Evolutionary conservation across 441 rosid species (phyloP).

Genomic region (Rhodomyrtus psidioides): DNA sequence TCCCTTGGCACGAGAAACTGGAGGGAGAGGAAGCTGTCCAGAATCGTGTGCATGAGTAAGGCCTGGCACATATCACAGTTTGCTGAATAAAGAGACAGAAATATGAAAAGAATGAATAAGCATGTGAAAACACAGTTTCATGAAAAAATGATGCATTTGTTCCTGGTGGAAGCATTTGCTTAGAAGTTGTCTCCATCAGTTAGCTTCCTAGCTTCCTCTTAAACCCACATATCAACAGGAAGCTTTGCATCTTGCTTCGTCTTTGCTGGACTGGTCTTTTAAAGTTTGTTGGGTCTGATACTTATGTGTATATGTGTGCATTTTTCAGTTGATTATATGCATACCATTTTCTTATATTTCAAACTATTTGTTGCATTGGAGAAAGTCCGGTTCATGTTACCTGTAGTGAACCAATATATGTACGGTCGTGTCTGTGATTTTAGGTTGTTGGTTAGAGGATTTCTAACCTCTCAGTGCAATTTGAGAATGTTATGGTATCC

Average conservation of each 20-base stretch:
- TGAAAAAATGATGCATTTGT: not conserved
- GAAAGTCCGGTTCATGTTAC: not conserved
- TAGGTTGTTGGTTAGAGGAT: not conserved
- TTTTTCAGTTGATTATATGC: not conserved
- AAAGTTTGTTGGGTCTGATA: not conserved
- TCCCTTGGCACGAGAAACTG: slow-evolving; percentile 95
- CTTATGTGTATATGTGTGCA: not conserved
- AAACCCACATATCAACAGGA: not conserved
- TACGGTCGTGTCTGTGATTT: not conserved
- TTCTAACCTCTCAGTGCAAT: not conserved
- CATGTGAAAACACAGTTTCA: not conserved
- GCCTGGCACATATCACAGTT: slow-evolving; percentile 8
- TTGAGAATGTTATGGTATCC: not conserved
- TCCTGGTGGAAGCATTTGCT: not conserved
- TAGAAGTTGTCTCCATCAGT: not conserved
- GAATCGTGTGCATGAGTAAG: slow-evolving; percentile 94
- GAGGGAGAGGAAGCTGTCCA: slow-evolving; percentile 94
- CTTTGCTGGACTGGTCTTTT: not conserved
- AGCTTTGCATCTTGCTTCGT: not conserved
- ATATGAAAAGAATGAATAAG: not conserved
- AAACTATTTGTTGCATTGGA: not conserved
- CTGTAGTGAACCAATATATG: not conserved
- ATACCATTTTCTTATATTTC: not conserved
- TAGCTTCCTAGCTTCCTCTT: not conserved
- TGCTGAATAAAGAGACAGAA: not conserved